Base-by-base conservation (phyloP, 331 rosid species). In the Rosa hybrid region DNA sequence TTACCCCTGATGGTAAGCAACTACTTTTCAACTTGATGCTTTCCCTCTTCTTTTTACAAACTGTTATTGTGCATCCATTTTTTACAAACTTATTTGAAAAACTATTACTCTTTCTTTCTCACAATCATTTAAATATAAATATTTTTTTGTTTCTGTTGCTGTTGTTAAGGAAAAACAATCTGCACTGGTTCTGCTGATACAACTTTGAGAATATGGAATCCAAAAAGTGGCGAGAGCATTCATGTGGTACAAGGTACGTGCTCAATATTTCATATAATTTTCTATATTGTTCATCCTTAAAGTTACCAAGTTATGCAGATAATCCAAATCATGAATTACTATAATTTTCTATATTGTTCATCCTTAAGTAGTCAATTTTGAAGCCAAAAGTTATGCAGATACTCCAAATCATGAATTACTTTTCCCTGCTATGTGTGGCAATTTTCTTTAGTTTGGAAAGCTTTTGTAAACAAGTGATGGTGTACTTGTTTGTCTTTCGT, bases 141-240 rank as follows among this genome's bases (percentile, higher is more conserved):
- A 16, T 16, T 51, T 20, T 21, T 11, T 17, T 75, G 76, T 77
- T 74, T 49, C 72, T 82, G 80, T 83, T 63, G 46, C 74, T 54
- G 60, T 7, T 54, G 23, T 83, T 68, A 54, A 95, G 99, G 99
- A 80, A 90, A 90, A 90, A 77, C 77, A 82, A 87, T 95, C 76
- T 95, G 97, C 76, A 91, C 98, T 63, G 99, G 98, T 80, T 95
- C 99, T 56, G 91, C 90, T 6, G 99, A 95, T 86, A 93, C 98
- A 77, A 89, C 92, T 79, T 79, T 95, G 90, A 91, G 97, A 86
- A 77, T 90, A 85, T 93, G 98, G 98, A 93, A 95, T 83, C 98
- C 98, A 71, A 90, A 77, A 86, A 88, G 78, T 72, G 93, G 88
- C 16, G 96, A 95, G 81, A 91, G 81, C 86, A 90, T 87, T 87